Evolutionary conservation across 2,329 filamentous ascomycete genomes (phyloP), one percentile per base, ranked within the genome.

Genomic region (Claviceps maximensis): DNA sequence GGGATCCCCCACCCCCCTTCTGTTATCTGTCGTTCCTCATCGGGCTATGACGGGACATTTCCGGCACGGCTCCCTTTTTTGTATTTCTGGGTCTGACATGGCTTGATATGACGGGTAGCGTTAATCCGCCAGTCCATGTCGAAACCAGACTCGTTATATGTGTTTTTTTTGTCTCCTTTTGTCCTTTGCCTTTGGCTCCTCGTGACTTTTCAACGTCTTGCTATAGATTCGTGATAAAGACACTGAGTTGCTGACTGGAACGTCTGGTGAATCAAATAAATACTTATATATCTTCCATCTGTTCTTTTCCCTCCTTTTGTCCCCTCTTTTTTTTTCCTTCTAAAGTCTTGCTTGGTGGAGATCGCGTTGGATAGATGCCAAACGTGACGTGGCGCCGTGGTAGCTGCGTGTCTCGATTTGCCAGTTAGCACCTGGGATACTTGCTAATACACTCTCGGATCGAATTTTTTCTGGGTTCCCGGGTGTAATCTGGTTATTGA

Each of bases 71-170:
- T 12, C 27, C 31, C 31, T 33, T 33, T 33, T 33, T 33, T 33
- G 31, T 33, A 13, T 33, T 12, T 33, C 12, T 33, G 31, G 31
- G 7, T 33, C 31, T 33, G n/a, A 33, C 31, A 12, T 49, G 46
- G 33, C 49, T 51, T 45, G 38, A 40, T 49, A 46, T 49, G 47
- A 48, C 40, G 49, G 40, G 40, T 49, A 47, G 40, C 21, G n/a
- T 47, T 50, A 47, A 48, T 27, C 48, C n/a, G 33, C n/a, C n/a
- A 25, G 53, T 51, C 42, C 23, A 44, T 45, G 42, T 45, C 41
- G 23, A 45, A 45, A 27, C 15, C 23, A 45, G 21, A 25, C 25
- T 25, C 13, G 17, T 13, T 45, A 17, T 25, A 25, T 25, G 42
- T n/a, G 13, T 45, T 27, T n/a, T 17, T 33, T 15, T 17, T 38